Evolutionary conservation across 331 rosid species (phyloP), one percentile per base, ranked within the genome.

Genomic region (Phaseolus coccineus): DNA sequence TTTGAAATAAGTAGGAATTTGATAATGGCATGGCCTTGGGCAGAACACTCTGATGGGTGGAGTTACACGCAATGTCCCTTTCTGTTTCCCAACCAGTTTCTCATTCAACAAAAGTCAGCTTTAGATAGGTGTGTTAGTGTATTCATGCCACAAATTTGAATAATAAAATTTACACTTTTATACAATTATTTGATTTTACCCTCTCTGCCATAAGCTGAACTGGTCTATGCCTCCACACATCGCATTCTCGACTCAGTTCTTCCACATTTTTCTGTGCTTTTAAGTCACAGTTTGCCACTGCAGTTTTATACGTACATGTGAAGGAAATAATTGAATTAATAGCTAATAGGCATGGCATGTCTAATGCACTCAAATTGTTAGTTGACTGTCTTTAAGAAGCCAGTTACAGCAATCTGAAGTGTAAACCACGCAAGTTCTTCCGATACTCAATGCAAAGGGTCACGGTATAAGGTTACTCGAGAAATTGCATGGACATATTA

Each of bases 71-170:
- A 27, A 25, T 66, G 82, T 82, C 79, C 42, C 62, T 82, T 70
- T 82, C 79, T 77, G 85, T 71, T 77, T 71, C 64, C 56, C 52
- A 67, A 30, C 62, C 53, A 19, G 66, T 73, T 67, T 28, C 39
- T 40, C 25, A 62, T 5, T 22, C 51, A 10, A 42, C 10, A 22
- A 66, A 12, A n/a, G 4, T n/a, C 0, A 11, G 4, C 8, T 8
- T 14, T 8, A 33, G 16, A 15, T 50, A 19, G 12, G 8, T 19
- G 40, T 3, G 14, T 11, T 6, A 9, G 10, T 28, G 6, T 61
- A 14, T 14, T 61, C 35, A 15, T 57, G 6, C 1, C 1, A 55
- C 25, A 53, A 52, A 52, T 10, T 33, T 71, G 0, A 73, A 39
- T 13, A 22, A 39, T 57, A 42, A 42, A 42, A 9, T 13, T 30